Conservation (phyloP, 306 rosid genomes). For the Cotoneaster glaucophyllus region DNA sequence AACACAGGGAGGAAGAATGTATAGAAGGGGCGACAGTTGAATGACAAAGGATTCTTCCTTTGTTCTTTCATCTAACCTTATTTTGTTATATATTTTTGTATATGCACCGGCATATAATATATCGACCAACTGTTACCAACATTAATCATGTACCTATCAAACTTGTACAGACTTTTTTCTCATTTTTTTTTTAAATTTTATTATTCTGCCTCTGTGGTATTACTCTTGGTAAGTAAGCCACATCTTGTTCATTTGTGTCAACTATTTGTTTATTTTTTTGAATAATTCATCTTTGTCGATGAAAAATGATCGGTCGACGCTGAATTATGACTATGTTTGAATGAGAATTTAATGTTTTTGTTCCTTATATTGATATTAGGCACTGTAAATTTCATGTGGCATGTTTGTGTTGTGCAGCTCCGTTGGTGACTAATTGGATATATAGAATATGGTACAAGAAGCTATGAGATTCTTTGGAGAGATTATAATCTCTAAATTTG, state of each 20-base stretch:
- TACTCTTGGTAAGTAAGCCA: conserved; percentile 5
- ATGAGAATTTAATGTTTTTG: not conserved
- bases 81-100: conserved; percentile 36
- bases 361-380: not conserved
- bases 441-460: too few relatives aligned
- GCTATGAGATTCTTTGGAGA: too few relatives aligned
- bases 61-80: conserved; percentile 24
- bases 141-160: conserved; percentile 48
- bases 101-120: conserved; percentile 41
- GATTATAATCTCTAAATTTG: too few relatives aligned
- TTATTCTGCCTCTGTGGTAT: conserved; percentile 4
- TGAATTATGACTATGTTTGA: not conserved
- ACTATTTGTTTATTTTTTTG: not conserved
- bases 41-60: conserved; percentile 12
- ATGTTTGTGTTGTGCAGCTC: too few relatives aligned
- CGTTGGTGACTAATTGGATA: too few relatives aligned
- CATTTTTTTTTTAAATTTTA: not conserved
- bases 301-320: not conserved
- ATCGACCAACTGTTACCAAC: conserved; percentile 36
- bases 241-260: not conserved
- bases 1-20: conserved; percentile 26
- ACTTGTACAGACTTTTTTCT: conserved; percentile 56
- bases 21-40: conserved; percentile 18
- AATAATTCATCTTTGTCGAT: not conserved
- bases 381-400: not conserved